A percentile compares a stretch with the other conserved stretches of the same genome.
Conservation (phyloP, 2,329 filamentous ascomycete genomes). For the Talaromyces pinophilus region DNA sequence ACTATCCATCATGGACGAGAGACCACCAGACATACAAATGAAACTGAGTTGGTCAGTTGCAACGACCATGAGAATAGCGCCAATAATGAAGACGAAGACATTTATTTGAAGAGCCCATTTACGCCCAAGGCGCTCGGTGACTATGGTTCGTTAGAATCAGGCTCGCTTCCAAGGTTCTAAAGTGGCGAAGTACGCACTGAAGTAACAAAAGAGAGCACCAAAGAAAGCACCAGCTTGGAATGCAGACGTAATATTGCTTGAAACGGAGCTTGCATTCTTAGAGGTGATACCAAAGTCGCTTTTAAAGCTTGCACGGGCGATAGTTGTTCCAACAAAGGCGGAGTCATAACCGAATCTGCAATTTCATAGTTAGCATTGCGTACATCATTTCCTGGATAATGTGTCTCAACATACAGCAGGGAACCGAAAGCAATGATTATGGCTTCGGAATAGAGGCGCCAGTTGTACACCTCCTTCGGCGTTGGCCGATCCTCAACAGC, state of each 20-base stretch:
- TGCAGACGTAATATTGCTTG: conserved; percentile 75
- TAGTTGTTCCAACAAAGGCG: conserved; percentile 76
- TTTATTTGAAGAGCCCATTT: conserved; percentile 65
- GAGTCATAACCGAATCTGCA: conserved; percentile 59
- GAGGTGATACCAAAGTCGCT: conserved; percentile 63
- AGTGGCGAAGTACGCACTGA: conserved; percentile 23
- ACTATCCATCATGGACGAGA: neutral
- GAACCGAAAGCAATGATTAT: conserved; percentile 54
- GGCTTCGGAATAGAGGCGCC: conserved; percentile 52
- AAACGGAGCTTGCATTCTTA: conserved; percentile 59
- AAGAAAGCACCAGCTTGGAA: conserved; percentile 86
- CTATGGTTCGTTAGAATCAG: conserved; percentile 51
- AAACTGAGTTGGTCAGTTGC: conserved; percentile 47
- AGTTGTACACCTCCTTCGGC: conserved; percentile 58
- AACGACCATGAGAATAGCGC: conserved; percentile 71
- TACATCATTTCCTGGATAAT: neutral
- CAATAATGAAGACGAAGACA: conserved; percentile 65
- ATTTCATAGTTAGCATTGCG: neutral
- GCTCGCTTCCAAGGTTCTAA: neutral
- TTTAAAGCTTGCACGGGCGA: conserved; percentile 69
- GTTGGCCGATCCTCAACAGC: conserved; percentile 59
- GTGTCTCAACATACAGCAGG: conserved; percentile 41
- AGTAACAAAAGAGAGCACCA: conserved; percentile 70
- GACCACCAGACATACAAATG: neutral
- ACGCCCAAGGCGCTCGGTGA: conserved; percentile 60